Evolutionary conservation across 805 yeast genomes (phyloP), one percentile per base, ranked within the genome.

Genomic region (Yueomyces sp.): DNA sequence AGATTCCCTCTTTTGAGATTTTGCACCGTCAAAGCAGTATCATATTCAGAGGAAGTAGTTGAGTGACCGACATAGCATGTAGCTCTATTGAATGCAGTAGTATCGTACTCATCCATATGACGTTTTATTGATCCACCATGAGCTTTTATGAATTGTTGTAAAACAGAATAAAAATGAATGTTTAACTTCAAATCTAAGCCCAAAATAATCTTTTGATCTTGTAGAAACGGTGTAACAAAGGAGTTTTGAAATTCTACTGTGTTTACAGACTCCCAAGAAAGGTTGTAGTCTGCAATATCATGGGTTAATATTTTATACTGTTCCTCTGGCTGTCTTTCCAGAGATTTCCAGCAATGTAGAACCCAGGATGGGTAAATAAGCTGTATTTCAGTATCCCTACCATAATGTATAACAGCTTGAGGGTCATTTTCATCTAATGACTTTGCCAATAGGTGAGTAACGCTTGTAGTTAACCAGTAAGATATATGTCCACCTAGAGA

Each of bases 361-460:
- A 88, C 61, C 96, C 95, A 90, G 26, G 77, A 74, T 0, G 95
- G 94, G 3, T 72, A 66, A 3, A 88, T 92, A 12, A 79, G 70
- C 41, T 72, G 68, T 34, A 82, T 78, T 5, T 28, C 19, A 8
- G 11, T 6, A 4, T 37, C 7, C 5, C 6, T 37, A 26, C 12
- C 12, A 6, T n/a, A 6, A 8, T 5, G 3, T 41, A 68, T 63
- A 3, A 69, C 65, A 1, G 85, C 85, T 27, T 74, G 66, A 34
- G 76, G 68, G 40, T 79, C 73, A 47, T 77, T 77, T 42, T 77
- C 83, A 46, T 76, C 73, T 3, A 71, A 54, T 46, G 74, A 75
- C 5, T 62, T 56, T 0, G 90, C 73, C 26, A 90, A 65, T 34
- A 86, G 68, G 64, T 88, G 96, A 0, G 96, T 85, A 2, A 92